Conservation (phyloP, 805 yeast genomes). For the Tetrapisispora nanseiensis region DNA sequence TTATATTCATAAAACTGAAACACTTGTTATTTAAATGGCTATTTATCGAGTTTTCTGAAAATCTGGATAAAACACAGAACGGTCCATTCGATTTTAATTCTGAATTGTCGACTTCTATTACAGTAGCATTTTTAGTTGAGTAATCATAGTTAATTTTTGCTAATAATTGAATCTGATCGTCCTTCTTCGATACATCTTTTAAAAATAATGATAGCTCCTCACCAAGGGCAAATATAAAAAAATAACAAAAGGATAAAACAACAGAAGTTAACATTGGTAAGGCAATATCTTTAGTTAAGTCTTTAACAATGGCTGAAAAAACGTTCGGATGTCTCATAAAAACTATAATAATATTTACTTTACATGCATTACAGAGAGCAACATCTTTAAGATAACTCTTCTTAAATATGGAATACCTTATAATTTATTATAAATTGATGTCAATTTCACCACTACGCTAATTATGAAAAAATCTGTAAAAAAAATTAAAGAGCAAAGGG, state of each 20-base stretch:
- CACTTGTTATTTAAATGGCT: constrained; percentile 8
- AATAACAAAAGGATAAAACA: neutral
- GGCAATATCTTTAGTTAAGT: too few species aligned
- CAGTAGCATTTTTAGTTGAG: neutral
- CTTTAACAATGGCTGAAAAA: too few species aligned
- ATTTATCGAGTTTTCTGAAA: neutral
- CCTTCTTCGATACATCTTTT: neutral
- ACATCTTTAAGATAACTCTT: too few species aligned
- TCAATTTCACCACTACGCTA: too few species aligned
- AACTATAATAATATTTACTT: too few species aligned
- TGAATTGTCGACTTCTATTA: neutral
- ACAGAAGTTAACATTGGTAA: neutral
- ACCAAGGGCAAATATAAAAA: neutral
- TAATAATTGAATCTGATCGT: neutral
- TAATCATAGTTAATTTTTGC: constrained; percentile 1
- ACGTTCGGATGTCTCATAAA: too few species aligned
- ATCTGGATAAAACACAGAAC: neutral
- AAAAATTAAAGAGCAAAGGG: too few species aligned
- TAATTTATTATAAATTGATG: too few species aligned
- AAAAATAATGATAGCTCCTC: neutral
- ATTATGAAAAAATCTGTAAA: too few species aligned
- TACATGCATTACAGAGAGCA: too few species aligned
- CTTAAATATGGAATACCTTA: too few species aligned
- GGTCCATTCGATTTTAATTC: neutral
- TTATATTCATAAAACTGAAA: constrained; percentile 17